Evolutionary conservation across 257 asterid genomes (phyloP).

Genomic region (Scutellaria minor): DNA sequence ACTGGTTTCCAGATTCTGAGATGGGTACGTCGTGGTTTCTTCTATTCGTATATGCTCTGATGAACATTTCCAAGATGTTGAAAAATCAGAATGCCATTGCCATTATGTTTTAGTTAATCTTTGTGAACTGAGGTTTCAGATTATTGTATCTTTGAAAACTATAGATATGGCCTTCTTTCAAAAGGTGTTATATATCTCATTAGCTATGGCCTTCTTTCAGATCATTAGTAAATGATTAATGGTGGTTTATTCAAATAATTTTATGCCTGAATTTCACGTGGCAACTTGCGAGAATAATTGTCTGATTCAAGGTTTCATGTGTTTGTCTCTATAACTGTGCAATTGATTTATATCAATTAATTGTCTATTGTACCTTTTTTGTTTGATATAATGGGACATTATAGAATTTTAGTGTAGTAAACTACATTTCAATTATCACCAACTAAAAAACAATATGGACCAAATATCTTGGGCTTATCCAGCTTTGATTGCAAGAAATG

Average conservation of each 20-base stretch:
- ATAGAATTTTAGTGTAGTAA: no score
- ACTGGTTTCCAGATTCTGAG: conserved; percentile 4
- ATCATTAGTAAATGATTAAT: background rate
- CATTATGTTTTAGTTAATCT: background rate
- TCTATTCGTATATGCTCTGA: conserved; percentile 17
- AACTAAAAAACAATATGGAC: no score
- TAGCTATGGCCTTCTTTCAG: no score
- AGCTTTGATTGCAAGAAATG: no score
- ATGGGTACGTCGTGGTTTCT: conserved; percentile 3
- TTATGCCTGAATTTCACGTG: conserved; percentile 4
- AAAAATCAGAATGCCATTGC: background rate
- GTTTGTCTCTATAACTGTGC: no score
- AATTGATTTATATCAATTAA: no score
- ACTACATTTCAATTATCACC: no score
- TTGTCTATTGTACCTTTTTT: no score
- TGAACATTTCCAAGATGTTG: conserved; percentile 3
- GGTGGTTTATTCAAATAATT: conserved; percentile 23
- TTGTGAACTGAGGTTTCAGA: conserved; percentile 10
- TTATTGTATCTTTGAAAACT: background rate
- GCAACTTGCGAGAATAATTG: conserved; percentile 5
- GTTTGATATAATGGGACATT: no score
- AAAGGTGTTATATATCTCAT: no score
- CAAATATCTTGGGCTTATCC: no score
- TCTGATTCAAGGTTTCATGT: no score
- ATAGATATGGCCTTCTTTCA: background rate